Conservation (phyloP, 169 alveolate species). For the Eimeria nieschulzi region DNA sequence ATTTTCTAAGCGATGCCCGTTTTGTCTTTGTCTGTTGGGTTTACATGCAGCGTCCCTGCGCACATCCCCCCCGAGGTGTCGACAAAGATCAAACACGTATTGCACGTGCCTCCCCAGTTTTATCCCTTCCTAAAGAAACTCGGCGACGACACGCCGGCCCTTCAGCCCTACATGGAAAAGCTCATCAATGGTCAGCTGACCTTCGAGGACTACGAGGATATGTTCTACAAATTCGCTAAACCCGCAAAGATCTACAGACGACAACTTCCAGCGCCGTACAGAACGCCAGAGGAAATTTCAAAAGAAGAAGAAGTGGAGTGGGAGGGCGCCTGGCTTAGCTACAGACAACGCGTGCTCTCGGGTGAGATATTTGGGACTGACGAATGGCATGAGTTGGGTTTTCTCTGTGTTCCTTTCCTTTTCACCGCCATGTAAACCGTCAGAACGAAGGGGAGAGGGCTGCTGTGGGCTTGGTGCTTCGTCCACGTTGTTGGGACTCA, state of each 20-base stretch:
- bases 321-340: conserved; percentile 91
- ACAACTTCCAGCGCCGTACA: conserved; percentile 89
- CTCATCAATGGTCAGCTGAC: conserved; percentile 87
- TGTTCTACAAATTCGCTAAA: conserved; percentile 91
- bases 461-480: neutral
- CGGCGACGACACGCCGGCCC: conserved; percentile 91
- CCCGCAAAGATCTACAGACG: conserved; percentile 89
- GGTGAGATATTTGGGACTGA: conserved; percentile 26
- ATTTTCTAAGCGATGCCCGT: too few species aligned
- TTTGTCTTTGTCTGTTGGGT: neutral
- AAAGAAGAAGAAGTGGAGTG: conserved; percentile 81
- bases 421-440: neutral
- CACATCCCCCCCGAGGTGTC: conserved; percentile 78
- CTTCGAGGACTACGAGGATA: conserved; percentile 90
- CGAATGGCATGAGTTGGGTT: neutral
- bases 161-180: conserved; percentile 90
- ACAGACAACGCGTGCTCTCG: conserved; percentile 87
- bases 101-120: conserved; percentile 91
- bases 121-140: conserved; percentile 89
- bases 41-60: conserved; percentile 73
- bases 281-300: conserved; percentile 86
- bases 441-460: neutral
- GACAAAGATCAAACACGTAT: conserved; percentile 44
- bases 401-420: neutral
- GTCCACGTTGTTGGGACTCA: neutral